Percentiles rank a stretch among this genome's conserved stretches.
Evolutionary conservation across 768 basidiomycete genomes (phyloP).

Genomic region (Naematelia encephala): DNA sequence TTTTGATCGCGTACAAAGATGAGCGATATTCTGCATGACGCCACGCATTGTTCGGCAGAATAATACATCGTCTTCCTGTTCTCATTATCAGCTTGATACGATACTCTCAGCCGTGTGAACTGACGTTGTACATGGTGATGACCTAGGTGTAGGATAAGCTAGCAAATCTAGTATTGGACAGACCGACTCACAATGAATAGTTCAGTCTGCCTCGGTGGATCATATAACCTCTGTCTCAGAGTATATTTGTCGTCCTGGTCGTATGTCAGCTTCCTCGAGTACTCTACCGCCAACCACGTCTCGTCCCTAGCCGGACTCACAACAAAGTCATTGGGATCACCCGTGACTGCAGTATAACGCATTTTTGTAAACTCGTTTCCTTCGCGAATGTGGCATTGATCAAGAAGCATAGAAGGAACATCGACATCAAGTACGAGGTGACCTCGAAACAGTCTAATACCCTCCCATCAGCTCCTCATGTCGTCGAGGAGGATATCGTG

Average conservation of each 20-base stretch:
- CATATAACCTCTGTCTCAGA: constrained; percentile 74
- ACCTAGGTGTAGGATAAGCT: constrained; percentile 44
- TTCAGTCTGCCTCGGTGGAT: constrained; percentile 78
- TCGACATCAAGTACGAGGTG: constrained; percentile 80
- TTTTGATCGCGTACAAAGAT: constrained; percentile 77
- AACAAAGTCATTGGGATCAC: constrained; percentile 91
- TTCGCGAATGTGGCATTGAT: constrained; percentile 71
- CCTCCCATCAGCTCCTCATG: neutral
- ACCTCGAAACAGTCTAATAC: constrained; percentile 75
- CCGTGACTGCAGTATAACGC: constrained; percentile 93
- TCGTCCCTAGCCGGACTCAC: constrained; percentile 17
- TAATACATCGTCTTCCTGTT: constrained; percentile 71
- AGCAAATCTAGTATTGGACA: neutral
- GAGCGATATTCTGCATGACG: constrained; percentile 88
- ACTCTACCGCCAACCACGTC: too few species aligned
- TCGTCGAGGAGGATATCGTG: constrained; percentile 56
- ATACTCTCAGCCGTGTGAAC: constrained; percentile 33
- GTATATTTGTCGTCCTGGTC: constrained; percentile 67
- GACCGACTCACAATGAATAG: constrained; percentile 64
- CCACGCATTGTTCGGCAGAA: constrained; percentile 90
- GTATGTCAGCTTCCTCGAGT: constrained; percentile 49
- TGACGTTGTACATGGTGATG: constrained; percentile 94
- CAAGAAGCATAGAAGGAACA: constrained; percentile 79
- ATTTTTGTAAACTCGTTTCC: constrained; percentile 87
- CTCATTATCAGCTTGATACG: constrained; percentile 9